Evolutionary conservation across 2,329 filamentous ascomycete genomes (phyloP).

Genomic region (Helotiales sp.): DNA sequence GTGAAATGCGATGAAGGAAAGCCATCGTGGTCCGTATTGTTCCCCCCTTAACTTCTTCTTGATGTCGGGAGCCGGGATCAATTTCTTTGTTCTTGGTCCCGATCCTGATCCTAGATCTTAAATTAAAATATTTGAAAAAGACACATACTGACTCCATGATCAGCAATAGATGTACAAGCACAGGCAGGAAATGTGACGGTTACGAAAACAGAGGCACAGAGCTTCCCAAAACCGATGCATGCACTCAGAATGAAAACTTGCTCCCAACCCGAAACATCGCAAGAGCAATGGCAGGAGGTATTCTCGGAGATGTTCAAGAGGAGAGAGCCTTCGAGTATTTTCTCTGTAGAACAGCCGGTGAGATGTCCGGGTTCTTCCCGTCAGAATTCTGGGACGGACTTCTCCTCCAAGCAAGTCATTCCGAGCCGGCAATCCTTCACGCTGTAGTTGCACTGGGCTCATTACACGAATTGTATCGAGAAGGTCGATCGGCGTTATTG

Average conservation of each 20-base stretch:
- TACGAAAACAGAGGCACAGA: constrained; percentile 11
- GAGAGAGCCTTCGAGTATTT: constrained; percentile 62
- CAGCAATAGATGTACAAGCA: constrained; percentile 21
- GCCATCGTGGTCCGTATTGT: constrained; percentile 12
- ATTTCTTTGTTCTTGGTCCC: too few relatives aligned
- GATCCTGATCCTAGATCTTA: too few relatives aligned
- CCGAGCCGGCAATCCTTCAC: constrained; percentile 35
- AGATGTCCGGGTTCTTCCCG: constrained; percentile 68
- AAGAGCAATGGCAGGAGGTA: background rate
- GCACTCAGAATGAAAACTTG: background rate
- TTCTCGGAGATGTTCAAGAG: constrained; percentile 6
- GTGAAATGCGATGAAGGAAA: constrained; percentile 30
- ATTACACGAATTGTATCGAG: constrained; percentile 29
- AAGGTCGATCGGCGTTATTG: constrained; percentile 3
- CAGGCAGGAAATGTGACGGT: constrained; percentile 29
- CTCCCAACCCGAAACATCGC: background rate
- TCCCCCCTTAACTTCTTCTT: background rate
- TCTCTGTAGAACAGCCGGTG: constrained; percentile 60
- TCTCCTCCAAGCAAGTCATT: constrained; percentile 65
- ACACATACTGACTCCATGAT: background rate
- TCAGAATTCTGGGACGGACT: constrained; percentile 65
- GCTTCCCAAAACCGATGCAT: background rate
- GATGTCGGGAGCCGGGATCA: too few relatives aligned
- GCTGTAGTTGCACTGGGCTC: constrained; percentile 31
- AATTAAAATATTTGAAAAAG: background rate